These are phyloP conservation scores for Populus hybrid DNA, from an alignment of 441 rosid species.

Conservation along the genomic window DNA sequence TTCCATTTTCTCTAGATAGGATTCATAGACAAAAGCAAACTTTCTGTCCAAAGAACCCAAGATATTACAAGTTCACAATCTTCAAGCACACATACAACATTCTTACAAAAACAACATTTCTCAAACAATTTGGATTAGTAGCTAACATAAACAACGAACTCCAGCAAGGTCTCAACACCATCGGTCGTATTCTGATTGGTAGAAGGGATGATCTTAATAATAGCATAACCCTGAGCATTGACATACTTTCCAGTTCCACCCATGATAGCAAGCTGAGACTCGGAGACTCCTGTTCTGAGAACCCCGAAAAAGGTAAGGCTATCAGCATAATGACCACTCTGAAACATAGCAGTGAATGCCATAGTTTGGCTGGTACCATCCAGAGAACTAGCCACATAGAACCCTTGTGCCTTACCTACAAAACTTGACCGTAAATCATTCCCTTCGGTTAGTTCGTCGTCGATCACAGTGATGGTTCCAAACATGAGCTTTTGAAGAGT, in stretches of 20 bases:
- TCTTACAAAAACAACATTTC: not conserved
- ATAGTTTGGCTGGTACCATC: constrained; percentile 49
- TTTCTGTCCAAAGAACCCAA: not conserved
- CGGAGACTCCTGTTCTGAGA: constrained; percentile 33
- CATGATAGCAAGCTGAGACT: constrained; percentile 48
- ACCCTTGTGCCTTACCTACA: constrained; percentile 51
- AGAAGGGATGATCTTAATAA: constrained; percentile 30
- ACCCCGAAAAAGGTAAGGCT: constrained; percentile 51
- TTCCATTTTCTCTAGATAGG: not conserved
- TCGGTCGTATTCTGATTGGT: constrained; percentile 33
- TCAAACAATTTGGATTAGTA: not conserved
- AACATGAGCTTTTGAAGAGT: constrained; percentile 38
- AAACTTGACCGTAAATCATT: constrained; percentile 39
- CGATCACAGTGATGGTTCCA: constrained; percentile 44
- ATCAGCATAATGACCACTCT: constrained; percentile 26
- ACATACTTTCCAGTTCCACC: constrained; percentile 53
- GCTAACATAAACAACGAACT: constrained; percentile 25
- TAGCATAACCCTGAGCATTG: constrained; percentile 38
- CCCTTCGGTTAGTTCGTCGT: constrained; percentile 44
- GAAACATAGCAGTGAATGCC: constrained; percentile 43
- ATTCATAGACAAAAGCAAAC: not conserved
- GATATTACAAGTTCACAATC: not conserved
- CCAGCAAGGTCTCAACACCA: constrained; percentile 38
- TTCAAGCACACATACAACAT: not conserved
- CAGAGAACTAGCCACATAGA: constrained; percentile 42